A percentile compares a stretch with the other conserved stretches of the same genome.
phyloP scores from a whole-genome alignment of 331 rosid species.

The Phaseolus coccineus region DNA sequence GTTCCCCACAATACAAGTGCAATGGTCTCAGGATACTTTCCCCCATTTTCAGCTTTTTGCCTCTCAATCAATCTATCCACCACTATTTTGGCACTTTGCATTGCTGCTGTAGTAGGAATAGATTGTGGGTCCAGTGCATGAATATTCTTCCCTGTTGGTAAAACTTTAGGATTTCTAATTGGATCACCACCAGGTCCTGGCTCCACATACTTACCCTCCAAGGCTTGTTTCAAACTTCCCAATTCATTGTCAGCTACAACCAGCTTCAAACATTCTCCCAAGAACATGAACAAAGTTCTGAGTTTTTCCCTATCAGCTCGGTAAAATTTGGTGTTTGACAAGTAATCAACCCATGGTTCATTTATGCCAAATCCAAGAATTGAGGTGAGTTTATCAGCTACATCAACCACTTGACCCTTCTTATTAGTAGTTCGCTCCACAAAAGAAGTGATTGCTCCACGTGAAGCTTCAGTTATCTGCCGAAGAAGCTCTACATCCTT shows the following conservation, averaged over 20 bases:
- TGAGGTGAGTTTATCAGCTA: slow-evolving; percentile 67
- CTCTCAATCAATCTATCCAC: slow-evolving; percentile 94
- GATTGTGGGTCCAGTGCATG: slow-evolving; percentile 96
- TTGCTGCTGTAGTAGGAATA: slow-evolving; percentile 90
- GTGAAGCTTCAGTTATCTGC: slow-evolving; percentile 8
- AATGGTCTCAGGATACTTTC: slow-evolving; percentile 90
- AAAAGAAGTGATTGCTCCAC: slow-evolving; percentile 20
- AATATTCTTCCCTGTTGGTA: slow-evolving; percentile 95
- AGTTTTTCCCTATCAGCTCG: slow-evolving; percentile 89
- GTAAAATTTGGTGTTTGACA: slow-evolving; percentile 85
- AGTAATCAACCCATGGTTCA: slow-evolving; percentile 93
- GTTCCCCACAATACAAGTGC: slow-evolving; percentile 99
- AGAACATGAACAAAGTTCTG: slow-evolving; percentile 67
- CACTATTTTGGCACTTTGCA: slow-evolving; percentile 92
- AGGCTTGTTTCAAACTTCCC: slow-evolving; percentile 95
- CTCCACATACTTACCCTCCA: slow-evolving; percentile 93
- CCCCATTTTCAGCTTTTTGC: slow-evolving; percentile 89
- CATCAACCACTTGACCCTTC: slow-evolving; percentile 91
- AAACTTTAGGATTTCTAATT: slow-evolving; percentile 88
- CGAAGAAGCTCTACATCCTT: slow-evolving; percentile 26
- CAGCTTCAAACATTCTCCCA: slow-evolving; percentile 87
- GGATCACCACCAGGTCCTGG: slow-evolving; percentile 99
- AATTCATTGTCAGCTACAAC: slow-evolving; percentile 89
- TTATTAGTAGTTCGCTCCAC: slow-evolving; percentile 1
- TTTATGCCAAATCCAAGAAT: slow-evolving; percentile 89